Percentiles rank a stretch among this genome's conserved stretches.
Evolutionary conservation across 2,329 filamentous ascomycete species (phyloP).

Genomic region (Fusarium palustre): DNA sequence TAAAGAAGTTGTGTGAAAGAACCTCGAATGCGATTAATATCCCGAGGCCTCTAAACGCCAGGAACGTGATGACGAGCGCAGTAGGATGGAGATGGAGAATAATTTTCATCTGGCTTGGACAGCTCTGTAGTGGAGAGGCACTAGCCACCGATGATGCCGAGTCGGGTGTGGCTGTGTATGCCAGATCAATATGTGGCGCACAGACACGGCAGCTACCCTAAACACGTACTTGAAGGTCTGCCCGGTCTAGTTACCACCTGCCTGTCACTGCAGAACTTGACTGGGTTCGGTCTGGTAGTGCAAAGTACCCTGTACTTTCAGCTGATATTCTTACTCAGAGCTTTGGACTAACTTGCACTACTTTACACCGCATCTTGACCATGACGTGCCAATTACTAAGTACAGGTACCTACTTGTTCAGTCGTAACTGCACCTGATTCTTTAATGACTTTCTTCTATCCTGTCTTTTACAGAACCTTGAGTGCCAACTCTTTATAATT

Average conservation of each 20-base stretch:
- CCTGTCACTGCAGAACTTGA: background rate
- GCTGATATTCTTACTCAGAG: background rate
- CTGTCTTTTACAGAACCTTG: constrained; percentile 21
- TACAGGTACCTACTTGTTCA: constrained; percentile 28
- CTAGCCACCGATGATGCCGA: constrained; percentile 48
- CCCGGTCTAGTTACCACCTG: no score
- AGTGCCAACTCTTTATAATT: constrained; percentile 15
- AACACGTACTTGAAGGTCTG: no score
- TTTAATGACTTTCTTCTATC: constrained; percentile 13
- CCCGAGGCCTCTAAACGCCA: constrained; percentile 47
- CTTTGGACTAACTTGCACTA: constrained; percentile 7
- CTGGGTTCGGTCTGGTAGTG: constrained; percentile 9
- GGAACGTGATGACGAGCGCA: constrained; percentile 51
- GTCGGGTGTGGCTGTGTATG: constrained; percentile 35
- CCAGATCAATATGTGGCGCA: constrained; percentile 17
- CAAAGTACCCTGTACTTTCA: constrained; percentile 36
- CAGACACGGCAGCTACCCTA: constrained; percentile 17
- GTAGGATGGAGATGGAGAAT: constrained; percentile 51
- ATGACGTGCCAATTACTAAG: constrained; percentile 33
- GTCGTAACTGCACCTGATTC: constrained; percentile 20
- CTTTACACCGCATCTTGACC: constrained; percentile 10
- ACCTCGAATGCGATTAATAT: constrained; percentile 42
- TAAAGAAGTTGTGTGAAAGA: constrained; percentile 38
- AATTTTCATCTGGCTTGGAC: constrained; percentile 52
- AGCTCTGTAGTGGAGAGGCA: constrained; percentile 47